Base-by-base conservation (phyloP, 495 filamentous ascomycete genomes). In the Penicillium soppii region DNA sequence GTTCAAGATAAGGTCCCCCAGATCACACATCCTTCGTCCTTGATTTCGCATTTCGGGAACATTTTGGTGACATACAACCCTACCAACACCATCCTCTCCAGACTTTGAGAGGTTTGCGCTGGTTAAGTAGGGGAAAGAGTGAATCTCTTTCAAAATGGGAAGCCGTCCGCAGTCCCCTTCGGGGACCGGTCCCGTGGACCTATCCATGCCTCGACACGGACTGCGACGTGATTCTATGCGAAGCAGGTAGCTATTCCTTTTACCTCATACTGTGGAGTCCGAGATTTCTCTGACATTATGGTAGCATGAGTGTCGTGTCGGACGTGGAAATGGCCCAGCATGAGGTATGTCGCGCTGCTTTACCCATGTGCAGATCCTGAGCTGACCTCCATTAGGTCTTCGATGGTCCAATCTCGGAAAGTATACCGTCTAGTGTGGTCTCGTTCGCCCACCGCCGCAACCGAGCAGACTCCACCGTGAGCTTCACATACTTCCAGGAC, bases 251-350 rank as follows among this genome's bases (percentile, higher is more conserved):
- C 22, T 56, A 47, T 38, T 3, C 35, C 38, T 23, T 25, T 7
- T 30, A 23, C 4, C 12, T 41, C 0, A 17, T 5, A 7, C 27
- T 30, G n/a, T 45, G 50, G 47, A 27, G 13, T 22, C 9, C 29
- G 26, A 20, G 7, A 21, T 20, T n/a, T 10, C 9, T 46, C 67
- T 73, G 38, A 73, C 41, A 20, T 38, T 20, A n/a, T 25, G n/a
- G 0, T 59, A 82, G 79, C 66, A 74, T 86, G 33, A 95, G 89
- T 68, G 83, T 96, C 57, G 82, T 95, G 32, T 89, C 88, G 27
- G 92, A 97, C 66, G 92, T 99, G n/a, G 94, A 96, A 65, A 99
- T 99, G 94, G 95, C 94, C 21, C 90, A 92, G 38, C 88, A 96
- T 65, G 92, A 97, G 80, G 90, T 92, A 56, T 41, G 76, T 55